A percentile compares a stretch with the other conserved stretches of the same genome.
These are phyloP conservation scores for Lanzia echinophila DNA, from an alignment of 2,329 filamentous ascomycete species.

Conservation along the genomic window DNA sequence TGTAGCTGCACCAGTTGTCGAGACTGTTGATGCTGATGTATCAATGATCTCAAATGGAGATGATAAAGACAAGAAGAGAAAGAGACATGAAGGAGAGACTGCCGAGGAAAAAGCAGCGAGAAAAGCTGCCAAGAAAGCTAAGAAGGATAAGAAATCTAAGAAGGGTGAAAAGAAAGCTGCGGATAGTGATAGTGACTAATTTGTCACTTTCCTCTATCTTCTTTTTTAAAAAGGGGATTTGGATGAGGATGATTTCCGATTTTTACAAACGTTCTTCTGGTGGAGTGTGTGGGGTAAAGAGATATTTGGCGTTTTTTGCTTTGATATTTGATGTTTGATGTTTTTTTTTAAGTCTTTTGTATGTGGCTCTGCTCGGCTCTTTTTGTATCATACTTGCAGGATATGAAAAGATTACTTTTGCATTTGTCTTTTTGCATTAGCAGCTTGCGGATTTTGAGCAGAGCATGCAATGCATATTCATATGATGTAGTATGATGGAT, in stretches of 20 bases:
- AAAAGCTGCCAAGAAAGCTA: conserved; percentile 46
- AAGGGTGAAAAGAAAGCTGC: conserved; percentile 37
- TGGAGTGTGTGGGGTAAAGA: neutral
- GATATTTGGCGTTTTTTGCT: neutral
- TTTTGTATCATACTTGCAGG: conserved; percentile 22
- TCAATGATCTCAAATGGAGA: conserved; percentile 46
- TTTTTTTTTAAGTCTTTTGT: neutral
- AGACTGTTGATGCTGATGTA: conserved; percentile 35
- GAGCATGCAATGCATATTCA: too few relatives aligned
- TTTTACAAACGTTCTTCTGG: neutral
- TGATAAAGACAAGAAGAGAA: conserved; percentile 64
- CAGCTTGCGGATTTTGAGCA: too few relatives aligned
- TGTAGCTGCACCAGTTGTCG: conserved; percentile 33
- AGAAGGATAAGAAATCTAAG: conserved; percentile 46
- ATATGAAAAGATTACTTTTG: too few relatives aligned
- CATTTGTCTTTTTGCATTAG: conserved; percentile 12
- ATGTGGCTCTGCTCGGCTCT: neutral
- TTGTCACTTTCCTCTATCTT: neutral
- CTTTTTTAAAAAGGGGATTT: too few relatives aligned
- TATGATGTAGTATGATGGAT: too few relatives aligned
- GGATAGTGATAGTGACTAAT: conserved; percentile 41
- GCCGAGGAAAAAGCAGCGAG: conserved; percentile 54
- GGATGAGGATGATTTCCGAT: too few relatives aligned
- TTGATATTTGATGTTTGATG: neutral
- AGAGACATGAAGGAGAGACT: conserved; percentile 73